These are phyloP conservation scores for Trichoderma orchidacearum DNA, from an alignment of 495 filamentous ascomycete genomes.

Conservation along the genomic window DNA sequence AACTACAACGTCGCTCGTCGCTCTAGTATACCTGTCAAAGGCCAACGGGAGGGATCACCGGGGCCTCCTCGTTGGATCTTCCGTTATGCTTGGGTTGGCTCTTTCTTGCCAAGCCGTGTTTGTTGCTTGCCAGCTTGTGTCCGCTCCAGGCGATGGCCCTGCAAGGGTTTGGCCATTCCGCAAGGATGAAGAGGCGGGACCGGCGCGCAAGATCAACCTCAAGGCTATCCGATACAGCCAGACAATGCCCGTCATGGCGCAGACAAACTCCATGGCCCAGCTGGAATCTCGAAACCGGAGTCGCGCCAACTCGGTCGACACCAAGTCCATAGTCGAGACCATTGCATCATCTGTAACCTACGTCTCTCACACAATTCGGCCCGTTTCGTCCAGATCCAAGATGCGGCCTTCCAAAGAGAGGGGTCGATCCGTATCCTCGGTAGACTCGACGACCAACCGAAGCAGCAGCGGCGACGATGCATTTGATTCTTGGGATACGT, in stretches of 20 bases:
- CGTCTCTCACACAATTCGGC: constrained; percentile 33
- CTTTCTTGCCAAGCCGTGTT: constrained; percentile 27
- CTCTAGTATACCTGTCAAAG: constrained; percentile 20
- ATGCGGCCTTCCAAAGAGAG: constrained; percentile 9
- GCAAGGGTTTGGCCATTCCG: constrained; percentile 11
- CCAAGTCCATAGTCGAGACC: constrained; percentile 18
- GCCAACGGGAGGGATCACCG: constrained; percentile 6
- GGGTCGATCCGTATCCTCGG: constrained; percentile 19
- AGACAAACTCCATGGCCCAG: constrained; percentile 10
- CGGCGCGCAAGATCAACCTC: constrained; percentile 15
- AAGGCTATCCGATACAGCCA: constrained; percentile 33
- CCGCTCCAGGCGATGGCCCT: constrained; percentile 11
- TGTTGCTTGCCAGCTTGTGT: constrained; percentile 21
- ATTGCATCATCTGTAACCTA: constrained; percentile 40
- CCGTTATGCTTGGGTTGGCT: constrained; percentile 24
- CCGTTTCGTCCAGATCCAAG: constrained; percentile 26
- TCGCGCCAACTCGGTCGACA: not conserved
- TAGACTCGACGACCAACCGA: constrained; percentile 20
- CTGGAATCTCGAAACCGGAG: constrained; percentile 2
- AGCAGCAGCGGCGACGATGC: constrained; percentile 31
- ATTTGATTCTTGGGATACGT: constrained; percentile 60
- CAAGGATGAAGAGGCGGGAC: constrained; percentile 15
- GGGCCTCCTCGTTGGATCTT: constrained; percentile 22
- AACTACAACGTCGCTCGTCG: constrained; percentile 22
- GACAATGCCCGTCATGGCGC: constrained; percentile 13